A percentile compares a stretch with the other conserved stretches of the same genome.
Conservation (phyloP, 768 basidiomycete species). For the Kwoniella sp. region DNA sequence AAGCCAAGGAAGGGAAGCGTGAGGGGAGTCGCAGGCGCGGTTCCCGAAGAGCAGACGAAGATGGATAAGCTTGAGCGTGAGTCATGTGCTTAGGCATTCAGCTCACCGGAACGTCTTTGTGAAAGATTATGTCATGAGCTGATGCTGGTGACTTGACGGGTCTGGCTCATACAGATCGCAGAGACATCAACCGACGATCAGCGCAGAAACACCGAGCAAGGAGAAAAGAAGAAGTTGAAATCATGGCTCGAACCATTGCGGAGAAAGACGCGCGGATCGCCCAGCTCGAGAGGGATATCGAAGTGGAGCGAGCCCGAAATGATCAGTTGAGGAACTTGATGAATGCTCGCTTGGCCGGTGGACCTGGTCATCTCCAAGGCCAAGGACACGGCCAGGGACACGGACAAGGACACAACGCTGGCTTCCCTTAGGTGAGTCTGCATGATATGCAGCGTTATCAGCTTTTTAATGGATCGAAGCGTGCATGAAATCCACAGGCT, state of each 20-base stretch:
- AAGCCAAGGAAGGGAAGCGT: slow-evolving; percentile 7
- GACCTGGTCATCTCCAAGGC: neutral
- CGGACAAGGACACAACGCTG: neutral
- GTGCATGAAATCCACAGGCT: too few species aligned
- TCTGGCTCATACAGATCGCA: too few species aligned
- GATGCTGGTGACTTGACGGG: neutral
- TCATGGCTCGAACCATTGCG: slow-evolving; percentile 10
- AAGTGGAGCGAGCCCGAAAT: slow-evolving; percentile 20
- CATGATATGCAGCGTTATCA: too few species aligned
- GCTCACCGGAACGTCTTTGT: neutral
- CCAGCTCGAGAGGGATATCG: slow-evolving; percentile 19
- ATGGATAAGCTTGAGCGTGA: slow-evolving; percentile 26
- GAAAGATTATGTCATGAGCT: neutral
- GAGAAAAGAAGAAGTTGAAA: slow-evolving; percentile 29
- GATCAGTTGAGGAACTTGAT: slow-evolving; percentile 25
- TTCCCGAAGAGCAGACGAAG: slow-evolving; percentile 8
- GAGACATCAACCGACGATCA: slow-evolving; percentile 33
- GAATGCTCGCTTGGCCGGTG: slow-evolving; percentile 15
- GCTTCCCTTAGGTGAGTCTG: neutral
- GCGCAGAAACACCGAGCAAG: slow-evolving; percentile 32
- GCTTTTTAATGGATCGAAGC: too few species aligned
- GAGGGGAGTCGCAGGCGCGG: slow-evolving; percentile 3
- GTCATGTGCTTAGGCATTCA: slow-evolving; percentile 3
- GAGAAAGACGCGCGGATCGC: slow-evolving; percentile 16
- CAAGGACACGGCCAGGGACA: too few species aligned